These are phyloP conservation scores for Solanum medicagineum DNA, from an alignment of 257 asterid species.

Conservation along the genomic window DNA sequence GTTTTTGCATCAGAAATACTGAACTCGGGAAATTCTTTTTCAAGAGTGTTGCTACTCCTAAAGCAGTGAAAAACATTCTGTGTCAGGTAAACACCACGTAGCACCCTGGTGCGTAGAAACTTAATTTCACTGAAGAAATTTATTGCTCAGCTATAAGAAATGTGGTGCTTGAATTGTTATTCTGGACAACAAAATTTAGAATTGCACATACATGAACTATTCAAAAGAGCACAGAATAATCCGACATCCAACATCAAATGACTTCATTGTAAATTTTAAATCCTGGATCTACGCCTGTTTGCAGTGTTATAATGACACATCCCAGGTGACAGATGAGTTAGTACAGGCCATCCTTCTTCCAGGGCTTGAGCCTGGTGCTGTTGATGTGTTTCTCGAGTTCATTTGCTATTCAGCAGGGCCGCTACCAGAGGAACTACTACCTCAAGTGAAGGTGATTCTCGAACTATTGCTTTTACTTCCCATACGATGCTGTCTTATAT, in stretches of 20 bases:
- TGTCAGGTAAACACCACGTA: constrained; percentile 47
- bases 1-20: constrained; percentile 43
- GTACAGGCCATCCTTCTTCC: constrained; percentile 77
- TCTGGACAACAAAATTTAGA: background rate
- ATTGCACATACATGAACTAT: background rate
- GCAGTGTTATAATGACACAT: constrained; percentile 81
- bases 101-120: background rate
- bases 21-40: constrained; percentile 65
- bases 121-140: background rate
- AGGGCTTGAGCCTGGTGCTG: constrained; percentile 90
- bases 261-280: background rate
- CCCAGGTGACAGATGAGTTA: constrained; percentile 91
- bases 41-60: constrained; percentile 62
- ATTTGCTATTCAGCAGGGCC: constrained; percentile 97
- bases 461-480: background rate
- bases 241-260: background rate
- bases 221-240: background rate
- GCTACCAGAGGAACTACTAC: constrained; percentile 86
- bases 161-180: background rate
- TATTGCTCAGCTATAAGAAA: background rate
- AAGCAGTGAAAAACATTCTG: constrained; percentile 77
- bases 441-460: constrained; percentile 63
- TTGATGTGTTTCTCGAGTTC: constrained; percentile 91
- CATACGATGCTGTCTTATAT: background rate
- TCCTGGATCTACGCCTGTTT: too few species aligned